These are phyloP conservation scores for Globisporangium barbulae DNA, from an alignment of 352 stramenopile genomes.

Conservation along the genomic window DNA sequence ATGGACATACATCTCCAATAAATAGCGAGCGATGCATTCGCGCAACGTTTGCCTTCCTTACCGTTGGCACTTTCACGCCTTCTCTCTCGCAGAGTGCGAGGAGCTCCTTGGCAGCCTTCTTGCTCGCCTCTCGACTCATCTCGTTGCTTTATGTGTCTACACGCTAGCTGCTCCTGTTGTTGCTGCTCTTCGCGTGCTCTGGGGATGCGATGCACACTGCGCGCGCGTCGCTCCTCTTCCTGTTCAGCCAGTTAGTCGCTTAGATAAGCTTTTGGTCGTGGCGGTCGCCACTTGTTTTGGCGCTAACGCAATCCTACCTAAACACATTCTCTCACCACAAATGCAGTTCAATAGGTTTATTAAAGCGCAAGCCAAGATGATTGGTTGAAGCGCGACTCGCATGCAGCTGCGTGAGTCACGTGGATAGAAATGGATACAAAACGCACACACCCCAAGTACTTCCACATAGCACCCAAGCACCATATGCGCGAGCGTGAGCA, in stretches of 20 bases:
- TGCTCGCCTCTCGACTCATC: constrained; percentile 43
- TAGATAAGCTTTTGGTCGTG: not conserved
- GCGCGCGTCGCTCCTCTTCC: not conserved
- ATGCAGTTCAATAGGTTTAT: not conserved
- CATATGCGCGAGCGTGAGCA: too few relatives aligned
- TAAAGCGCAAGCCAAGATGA: not conserved
- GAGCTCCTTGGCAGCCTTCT: constrained; percentile 76
- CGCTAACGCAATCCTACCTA: not conserved
- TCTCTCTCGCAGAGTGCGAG: constrained; percentile 75
- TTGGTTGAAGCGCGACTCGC: too few relatives aligned
- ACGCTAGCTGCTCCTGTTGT: not conserved
- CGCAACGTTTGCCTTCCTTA: constrained; percentile 16
- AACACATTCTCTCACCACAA: not conserved
- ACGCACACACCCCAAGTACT: too few relatives aligned
- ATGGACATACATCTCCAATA: not conserved
- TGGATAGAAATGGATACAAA: too few relatives aligned
- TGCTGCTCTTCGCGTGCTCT: not conserved
- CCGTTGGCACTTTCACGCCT: constrained; percentile 76
- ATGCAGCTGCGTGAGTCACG: too few relatives aligned
- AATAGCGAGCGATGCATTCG: not conserved
- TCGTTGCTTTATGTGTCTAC: not conserved
- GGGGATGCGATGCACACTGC: not conserved
- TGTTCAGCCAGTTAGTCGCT: not conserved
- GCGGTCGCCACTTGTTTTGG: not conserved
- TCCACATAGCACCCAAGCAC: too few relatives aligned